Evolutionary conservation across 176 grass and related monocot genomes (phyloP), one percentile per base, ranked within the genome.

Genomic region (Canna indica): DNA sequence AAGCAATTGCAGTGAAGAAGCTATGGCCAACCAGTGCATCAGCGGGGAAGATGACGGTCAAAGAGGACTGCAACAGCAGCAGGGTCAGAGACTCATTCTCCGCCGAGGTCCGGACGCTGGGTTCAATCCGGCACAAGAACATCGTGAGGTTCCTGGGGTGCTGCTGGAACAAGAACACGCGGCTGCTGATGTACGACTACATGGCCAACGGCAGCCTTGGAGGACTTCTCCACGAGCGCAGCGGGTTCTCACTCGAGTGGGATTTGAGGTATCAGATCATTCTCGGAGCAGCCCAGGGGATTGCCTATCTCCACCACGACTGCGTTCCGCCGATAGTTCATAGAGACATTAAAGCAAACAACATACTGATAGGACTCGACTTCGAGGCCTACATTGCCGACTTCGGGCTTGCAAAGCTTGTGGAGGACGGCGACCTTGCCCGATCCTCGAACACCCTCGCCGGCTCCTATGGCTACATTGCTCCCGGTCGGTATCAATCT

Each of bases 151-250:
- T 97, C 74, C 87, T 97, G 0, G 94, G 94, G 0, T 97, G 89
- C 81, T 97, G 94, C 90, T 93, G 89, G 94, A 97, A 97, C 79
- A 85, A 77, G 82, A 92, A 22, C 64, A 97, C 75, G 1, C 79
- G 94, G 20, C 72, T 97, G 64, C 82, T 97, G 64, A 92, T 97
- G 94, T 97, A 97, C 56, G 94, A 97, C 47, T 97, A 97, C 89
- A 93, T 97, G 94, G 75, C 89, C 12, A 97, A 97, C 64, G 94
- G 94, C 26, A 97, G 94, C 87, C 81, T 97, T 2, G 94, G 94
- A 39, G 83, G 79, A 1, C 84, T 93, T 69, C 90, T 97, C 69
- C 89, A 97, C 50, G 94, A 97, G 75, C 82, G 88, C 33, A 77
- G 47, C 18, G 87, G 84, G 10, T 87, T 79, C 36, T 85, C 90